Base-by-base conservation (phyloP, 1,139 yeast species). In the Saccharomyces pastorianus region DNA sequence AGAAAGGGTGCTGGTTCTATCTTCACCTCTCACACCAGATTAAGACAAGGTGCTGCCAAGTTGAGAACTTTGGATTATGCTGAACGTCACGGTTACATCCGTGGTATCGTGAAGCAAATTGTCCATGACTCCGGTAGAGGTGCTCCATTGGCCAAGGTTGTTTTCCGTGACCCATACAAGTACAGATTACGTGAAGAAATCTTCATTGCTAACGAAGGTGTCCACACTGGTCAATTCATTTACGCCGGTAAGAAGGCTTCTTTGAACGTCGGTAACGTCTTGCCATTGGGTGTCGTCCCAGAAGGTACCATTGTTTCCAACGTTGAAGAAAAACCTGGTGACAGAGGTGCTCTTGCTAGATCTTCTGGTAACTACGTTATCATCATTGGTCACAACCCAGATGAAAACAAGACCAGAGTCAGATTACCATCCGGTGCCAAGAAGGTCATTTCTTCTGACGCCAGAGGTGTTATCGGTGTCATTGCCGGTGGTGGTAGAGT, bases 1-100 rank as follows among this genome's bases (percentile, higher is more conserved):
- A 91, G 99, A 89, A 95, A 95, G 84, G 98, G 98, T 86, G 98
- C 97, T 81, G 99, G 99, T 76, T 91, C 98, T 75, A 90, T 95
- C 85, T 95, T 95, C 90, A 88, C 96, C 78, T 85, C 99, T 74
- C 96, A 91, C 93, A 93, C 98, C 84, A 93, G 98, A 82, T 89
- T 95, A 79, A 89, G 99, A 87, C 88, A 95, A 83, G 99, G 99
- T 78, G 98, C 99, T 76, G 99, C 99, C 78, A 93, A 91, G 88
- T 87, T 91, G 78, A 89, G 99, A 86, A 87, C 96, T 76, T 87
- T 93, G 79, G 99, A 93, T 80, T 93, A 84, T 74, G 96, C 98
- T 77, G 99, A 93, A 83, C 95, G 96, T 79, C 96, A 93, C 79
- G 99, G 99, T 75, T 93, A 91, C 91, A 85, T 90, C 75, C 95